These are phyloP conservation scores for Alloteropsis semialata DNA, from an alignment of 176 grass and related monocot species.

Conservation along the genomic window DNA sequence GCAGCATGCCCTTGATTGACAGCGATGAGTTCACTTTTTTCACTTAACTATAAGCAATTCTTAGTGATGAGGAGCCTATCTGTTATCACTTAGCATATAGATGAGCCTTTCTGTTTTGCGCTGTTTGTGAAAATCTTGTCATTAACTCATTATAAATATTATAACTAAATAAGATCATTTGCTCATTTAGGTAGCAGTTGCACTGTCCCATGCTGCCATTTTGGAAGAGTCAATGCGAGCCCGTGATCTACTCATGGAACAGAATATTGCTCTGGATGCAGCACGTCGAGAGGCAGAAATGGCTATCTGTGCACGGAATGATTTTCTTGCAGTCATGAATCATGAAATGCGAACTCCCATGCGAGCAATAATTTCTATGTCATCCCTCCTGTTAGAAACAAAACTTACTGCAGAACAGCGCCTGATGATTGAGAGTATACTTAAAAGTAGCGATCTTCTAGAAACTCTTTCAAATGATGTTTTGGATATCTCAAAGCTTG, in stretches of 20 bases:
- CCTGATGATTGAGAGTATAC: constrained; percentile 80
- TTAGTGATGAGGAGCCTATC: background rate
- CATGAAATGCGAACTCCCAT: constrained; percentile 90
- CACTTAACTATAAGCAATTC: background rate
- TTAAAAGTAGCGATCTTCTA: constrained; percentile 78
- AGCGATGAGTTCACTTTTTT: background rate
- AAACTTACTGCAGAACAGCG: constrained; percentile 77
- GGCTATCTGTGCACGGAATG: constrained; percentile 82
- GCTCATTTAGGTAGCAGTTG: constrained; percentile 77
- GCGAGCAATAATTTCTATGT: constrained; percentile 71
- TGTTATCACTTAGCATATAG: background rate
- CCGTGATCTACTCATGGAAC: constrained; percentile 79
- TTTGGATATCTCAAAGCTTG: constrained; percentile 74
- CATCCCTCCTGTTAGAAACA: constrained; percentile 85
- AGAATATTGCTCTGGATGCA: constrained; percentile 82
- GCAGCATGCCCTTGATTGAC: background rate
- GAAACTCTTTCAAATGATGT: constrained; percentile 83
- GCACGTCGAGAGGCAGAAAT: constrained; percentile 81
- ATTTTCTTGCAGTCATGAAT: constrained; percentile 97
- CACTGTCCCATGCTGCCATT: constrained; percentile 94
- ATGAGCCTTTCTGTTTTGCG: constrained; percentile 11
- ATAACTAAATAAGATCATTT: background rate
- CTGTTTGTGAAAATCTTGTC: background rate
- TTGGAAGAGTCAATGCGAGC: constrained; percentile 91
- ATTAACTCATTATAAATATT: background rate